Evolutionary conservation across 2,329 filamentous ascomycete species (phyloP).

Genomic region (Aphanoascus verrucosus): DNA sequence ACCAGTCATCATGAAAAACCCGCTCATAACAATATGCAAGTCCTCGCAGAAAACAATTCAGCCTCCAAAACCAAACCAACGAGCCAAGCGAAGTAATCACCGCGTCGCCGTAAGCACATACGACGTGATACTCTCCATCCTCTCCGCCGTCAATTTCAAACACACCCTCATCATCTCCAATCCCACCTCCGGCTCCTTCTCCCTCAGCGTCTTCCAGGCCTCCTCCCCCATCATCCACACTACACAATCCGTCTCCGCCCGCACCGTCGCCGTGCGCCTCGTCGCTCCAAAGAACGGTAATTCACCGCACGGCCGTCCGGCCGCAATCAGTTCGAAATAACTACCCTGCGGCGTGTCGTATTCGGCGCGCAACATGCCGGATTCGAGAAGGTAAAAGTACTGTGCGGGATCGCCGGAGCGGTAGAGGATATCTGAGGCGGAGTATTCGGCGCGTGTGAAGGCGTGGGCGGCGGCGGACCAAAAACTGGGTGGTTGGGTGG

Average conservation of each 20-base stretch:
- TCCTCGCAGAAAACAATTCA: background rate
- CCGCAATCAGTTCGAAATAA: constrained; percentile 83
- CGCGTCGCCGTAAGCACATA: constrained; percentile 27
- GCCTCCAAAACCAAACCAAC: background rate
- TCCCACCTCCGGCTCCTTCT: constrained; percentile 63
- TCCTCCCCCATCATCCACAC: constrained; percentile 68
- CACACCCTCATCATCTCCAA: constrained; percentile 74
- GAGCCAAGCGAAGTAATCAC: background rate
- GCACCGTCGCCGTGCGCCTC: constrained; percentile 71
- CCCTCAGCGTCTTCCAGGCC: constrained; percentile 62
- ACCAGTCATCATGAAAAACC: no score
- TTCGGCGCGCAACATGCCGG: constrained; percentile 77
- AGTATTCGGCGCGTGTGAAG: constrained; percentile 59
- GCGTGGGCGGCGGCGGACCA: constrained; percentile 74
- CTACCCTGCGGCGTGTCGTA: constrained; percentile 83
- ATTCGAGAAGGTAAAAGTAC: constrained; percentile 84
- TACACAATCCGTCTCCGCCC: constrained; percentile 69
- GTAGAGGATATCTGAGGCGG: constrained; percentile 64
- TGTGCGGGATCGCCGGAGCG: constrained; percentile 62
- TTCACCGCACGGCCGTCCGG: constrained; percentile 90
- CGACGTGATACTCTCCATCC: constrained; percentile 64
- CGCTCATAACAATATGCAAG: no score
- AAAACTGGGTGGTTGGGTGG: constrained; percentile 80
- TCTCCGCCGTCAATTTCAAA: constrained; percentile 87
- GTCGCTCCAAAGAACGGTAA: constrained; percentile 94